Conservation (phyloP, 108 stramenopile species). For the Skeletonema costatum region DNA sequence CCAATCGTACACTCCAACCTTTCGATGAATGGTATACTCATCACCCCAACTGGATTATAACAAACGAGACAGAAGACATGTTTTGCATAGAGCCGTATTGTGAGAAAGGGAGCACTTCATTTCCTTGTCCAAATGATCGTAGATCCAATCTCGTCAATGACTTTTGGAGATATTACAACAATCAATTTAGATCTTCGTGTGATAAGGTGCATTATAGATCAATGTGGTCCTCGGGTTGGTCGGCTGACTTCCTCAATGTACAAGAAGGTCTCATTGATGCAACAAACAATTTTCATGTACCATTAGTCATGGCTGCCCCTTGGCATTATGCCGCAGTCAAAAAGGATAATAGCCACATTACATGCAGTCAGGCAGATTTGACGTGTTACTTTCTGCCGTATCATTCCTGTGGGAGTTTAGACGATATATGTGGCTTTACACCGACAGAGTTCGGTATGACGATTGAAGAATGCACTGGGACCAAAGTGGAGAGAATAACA, state of each 20-base stretch:
- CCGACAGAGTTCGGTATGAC: neutral
- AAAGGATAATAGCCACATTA: constrained; percentile 16
- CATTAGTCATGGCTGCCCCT: constrained; percentile 14
- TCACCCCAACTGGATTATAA: constrained; percentile 33
- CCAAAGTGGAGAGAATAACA: neutral
- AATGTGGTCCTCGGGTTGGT: constrained; percentile 34
- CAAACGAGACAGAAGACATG: constrained; percentile 19
- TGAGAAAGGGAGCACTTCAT: neutral
- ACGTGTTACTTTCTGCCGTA: constrained; percentile 45
- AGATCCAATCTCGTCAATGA: constrained; percentile 5
- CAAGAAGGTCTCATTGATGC: constrained; percentile 10
- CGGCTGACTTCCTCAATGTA: constrained; percentile 24
- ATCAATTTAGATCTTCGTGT: constrained; percentile 26
- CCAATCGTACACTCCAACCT: constrained; percentile 33
- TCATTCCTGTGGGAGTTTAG: constrained; percentile 22
- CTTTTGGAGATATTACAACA: constrained; percentile 15
- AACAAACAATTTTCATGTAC: constrained; percentile 5
- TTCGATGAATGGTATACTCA: constrained; percentile 35
- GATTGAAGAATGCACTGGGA: neutral
- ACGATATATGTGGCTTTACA: constrained; percentile 7
- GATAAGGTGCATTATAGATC: constrained; percentile 11
- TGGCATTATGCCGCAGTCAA: constrained; percentile 41
- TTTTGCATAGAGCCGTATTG: constrained; percentile 17
- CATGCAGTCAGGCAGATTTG: constrained; percentile 19
- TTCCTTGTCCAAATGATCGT: neutral